A percentile compares a stretch with the other conserved stretches of the same genome.
Conservation (phyloP, 805 yeast species). For the Wickerhamomyces queroliae region DNA sequence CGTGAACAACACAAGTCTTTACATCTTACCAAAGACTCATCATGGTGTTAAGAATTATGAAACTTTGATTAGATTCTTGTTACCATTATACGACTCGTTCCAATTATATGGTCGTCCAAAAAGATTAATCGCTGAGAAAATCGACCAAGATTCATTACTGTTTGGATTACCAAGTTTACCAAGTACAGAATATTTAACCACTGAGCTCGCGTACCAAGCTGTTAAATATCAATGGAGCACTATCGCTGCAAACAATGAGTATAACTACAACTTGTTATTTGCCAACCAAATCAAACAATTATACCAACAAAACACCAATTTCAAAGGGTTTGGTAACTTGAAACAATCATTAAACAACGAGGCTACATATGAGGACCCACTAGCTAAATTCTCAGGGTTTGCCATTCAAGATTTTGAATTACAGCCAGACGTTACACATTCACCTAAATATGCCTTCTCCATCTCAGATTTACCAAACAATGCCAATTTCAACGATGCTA, state of each 20-base stretch:
- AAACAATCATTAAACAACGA: conserved; percentile 3
- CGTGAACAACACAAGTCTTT: conserved; percentile 25
- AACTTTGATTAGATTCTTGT: conserved; percentile 62
- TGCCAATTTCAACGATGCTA: not conserved
- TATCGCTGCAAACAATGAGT: conserved; percentile 1
- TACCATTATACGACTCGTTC: conserved; percentile 68
- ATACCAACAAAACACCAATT: conserved; percentile 1
- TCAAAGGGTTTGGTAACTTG: conserved; percentile 12
- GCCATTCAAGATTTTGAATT: not conserved
- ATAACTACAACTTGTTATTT: conserved; percentile 4
- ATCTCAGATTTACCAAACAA: conserved; percentile 1
- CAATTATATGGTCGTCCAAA: conserved; percentile 71
- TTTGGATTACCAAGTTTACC: conserved; percentile 77
- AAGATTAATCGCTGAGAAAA: conserved; percentile 52
- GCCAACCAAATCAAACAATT: conserved; percentile 2
- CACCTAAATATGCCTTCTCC: conserved; percentile 2
- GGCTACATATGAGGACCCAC: conserved; percentile 4
- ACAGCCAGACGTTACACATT: not conserved
- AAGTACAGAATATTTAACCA: conserved; percentile 47
- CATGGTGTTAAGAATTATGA: conserved; percentile 69
- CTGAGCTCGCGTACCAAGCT: conserved; percentile 4
- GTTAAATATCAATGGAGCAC: conserved; percentile 14
- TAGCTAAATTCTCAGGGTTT: conserved; percentile 2
- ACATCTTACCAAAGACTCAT: conserved; percentile 65
- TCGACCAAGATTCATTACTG: conserved; percentile 46